These are phyloP conservation scores for Starmerella bacillaris DNA, from an alignment of 805 yeast species.

Conservation along the genomic window DNA sequence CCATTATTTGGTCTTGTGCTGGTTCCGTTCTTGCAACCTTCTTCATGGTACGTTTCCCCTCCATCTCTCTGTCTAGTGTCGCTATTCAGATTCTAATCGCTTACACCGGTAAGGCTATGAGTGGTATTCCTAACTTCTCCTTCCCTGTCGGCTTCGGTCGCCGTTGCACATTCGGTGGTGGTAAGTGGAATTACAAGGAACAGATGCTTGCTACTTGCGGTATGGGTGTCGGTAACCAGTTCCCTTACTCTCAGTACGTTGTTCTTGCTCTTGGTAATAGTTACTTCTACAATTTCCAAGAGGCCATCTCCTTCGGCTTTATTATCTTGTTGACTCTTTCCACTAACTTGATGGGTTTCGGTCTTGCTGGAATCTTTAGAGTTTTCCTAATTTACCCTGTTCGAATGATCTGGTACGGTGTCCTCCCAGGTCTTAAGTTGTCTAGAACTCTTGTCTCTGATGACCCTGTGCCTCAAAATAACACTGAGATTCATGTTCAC, in stretches of 20 bases:
- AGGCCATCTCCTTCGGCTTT: slow-evolving; percentile 29
- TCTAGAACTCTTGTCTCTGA: slow-evolving; percentile 29
- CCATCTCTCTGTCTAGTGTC: slow-evolving; percentile 31
- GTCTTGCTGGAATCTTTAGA: slow-evolving; percentile 48
- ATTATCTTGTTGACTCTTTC: slow-evolving; percentile 36
- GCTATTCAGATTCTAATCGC: slow-evolving; percentile 43
- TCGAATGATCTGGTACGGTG: slow-evolving; percentile 36
- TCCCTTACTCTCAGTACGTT: slow-evolving; percentile 20
- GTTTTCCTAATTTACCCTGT: slow-evolving; percentile 39
- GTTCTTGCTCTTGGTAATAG: slow-evolving; percentile 21
- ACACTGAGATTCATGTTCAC: neutral
- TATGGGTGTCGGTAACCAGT: slow-evolving; percentile 17
- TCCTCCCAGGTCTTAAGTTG: slow-evolving; percentile 32
- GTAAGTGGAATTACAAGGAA: slow-evolving; percentile 26
- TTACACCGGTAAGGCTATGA: slow-evolving; percentile 37
- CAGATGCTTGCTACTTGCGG: slow-evolving; percentile 30
- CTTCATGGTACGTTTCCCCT: slow-evolving; percentile 41
- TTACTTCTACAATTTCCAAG: slow-evolving; percentile 15
- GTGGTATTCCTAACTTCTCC: slow-evolving; percentile 11
- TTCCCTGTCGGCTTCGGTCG: slow-evolving; percentile 9
- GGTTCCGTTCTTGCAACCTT: slow-evolving; percentile 42
- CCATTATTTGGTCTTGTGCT: slow-evolving; percentile 34
- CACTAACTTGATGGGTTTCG: slow-evolving; percentile 47
- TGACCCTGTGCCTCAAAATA: neutral
- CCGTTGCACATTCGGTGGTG: slow-evolving; percentile 31